Evolutionary conservation across 345 rosid genomes (phyloP).

Genomic region (Ricinus communis): DNA sequence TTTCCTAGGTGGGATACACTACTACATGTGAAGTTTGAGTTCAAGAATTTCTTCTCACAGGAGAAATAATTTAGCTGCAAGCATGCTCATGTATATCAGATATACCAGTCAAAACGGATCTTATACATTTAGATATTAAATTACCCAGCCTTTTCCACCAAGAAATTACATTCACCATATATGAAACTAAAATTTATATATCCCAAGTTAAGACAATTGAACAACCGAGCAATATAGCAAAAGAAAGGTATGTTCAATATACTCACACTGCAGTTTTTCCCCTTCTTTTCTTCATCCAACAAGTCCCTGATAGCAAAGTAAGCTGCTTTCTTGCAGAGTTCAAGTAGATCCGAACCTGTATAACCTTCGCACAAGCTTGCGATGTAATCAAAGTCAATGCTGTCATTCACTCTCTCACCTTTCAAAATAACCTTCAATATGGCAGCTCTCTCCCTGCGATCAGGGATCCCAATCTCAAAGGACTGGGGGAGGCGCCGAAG

Average conservation of each 20-base stretch:
- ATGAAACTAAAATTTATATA: not conserved
- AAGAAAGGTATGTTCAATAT: not conserved
- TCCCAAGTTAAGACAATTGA: not conserved
- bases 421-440: constrained; percentile 82
- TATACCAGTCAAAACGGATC: no score
- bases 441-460: constrained; percentile 60
- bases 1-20: no score
- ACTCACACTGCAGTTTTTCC: constrained; percentile 61
- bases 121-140: no score
- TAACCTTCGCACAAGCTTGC: constrained; percentile 79
- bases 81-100: no score
- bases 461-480: constrained; percentile 96
- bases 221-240: not conserved
- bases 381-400: constrained; percentile 61
- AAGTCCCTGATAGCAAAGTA: constrained; percentile 85
- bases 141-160: no score
- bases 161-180: no score
- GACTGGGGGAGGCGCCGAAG: constrained; percentile 93
- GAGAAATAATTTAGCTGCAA: not conserved
- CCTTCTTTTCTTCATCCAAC: constrained; percentile 79
- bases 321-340: constrained; percentile 96
- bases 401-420: constrained; percentile 67
- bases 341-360: constrained; percentile 93
- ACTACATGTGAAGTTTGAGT: no score
- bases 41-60: not conserved